Evolutionary conservation across 495 filamentous ascomycete genomes (phyloP), one percentile per base, ranked within the genome.

Genomic region (Corynascus novoguineensis): DNA sequence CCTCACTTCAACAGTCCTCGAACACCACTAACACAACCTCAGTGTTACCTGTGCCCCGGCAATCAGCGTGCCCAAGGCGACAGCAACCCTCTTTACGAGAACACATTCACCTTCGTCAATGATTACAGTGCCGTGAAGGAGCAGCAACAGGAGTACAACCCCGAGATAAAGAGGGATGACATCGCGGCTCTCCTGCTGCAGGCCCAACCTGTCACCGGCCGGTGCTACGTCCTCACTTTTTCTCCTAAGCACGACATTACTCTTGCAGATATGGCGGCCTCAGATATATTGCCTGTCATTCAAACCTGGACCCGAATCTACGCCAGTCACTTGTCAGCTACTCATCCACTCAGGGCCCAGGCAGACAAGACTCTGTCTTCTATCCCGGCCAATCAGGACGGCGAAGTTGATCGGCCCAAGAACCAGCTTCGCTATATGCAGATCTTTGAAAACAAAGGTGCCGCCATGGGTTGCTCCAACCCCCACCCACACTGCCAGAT

Each of bases 361-460:
- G 74, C 72, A 1, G 63, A 60, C 5, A 57, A 65, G 17, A 64
- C 64, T 2, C 52, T 76, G 24, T 59, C 57, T 11, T 68, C 29
- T 64, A 76, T 59, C 75, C 80, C 59, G 60, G 72, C 60, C 57
- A 68, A 65, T 47, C 60, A 65, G 1, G 68, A 73, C 53, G 71
- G 66, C 50, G 72, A 66, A 65, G 67, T 66, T 15, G 78, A 63
- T 50, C 74, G 76, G 31, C 83, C 90, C 6, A 84, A 81, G 45
- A 80, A 1, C 53, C 91, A 97, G 71, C 90, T 95, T 64, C 83
- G 85, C 45, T 97, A 95, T 72, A 97, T 98, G 92, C 93, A 98
- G 71, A 97, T 98, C 61, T 97, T 98, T 59, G 93, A 98, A 73
- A 98, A 98, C 77, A 98, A 98, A 75, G 93, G 93, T 45, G 85